Percentiles rank a stretch among this genome's conserved stretches.
These are phyloP conservation scores for Cinnamomum micranthum DNA, from an alignment of 164 flowering plant species.

Conservation along the genomic window DNA sequence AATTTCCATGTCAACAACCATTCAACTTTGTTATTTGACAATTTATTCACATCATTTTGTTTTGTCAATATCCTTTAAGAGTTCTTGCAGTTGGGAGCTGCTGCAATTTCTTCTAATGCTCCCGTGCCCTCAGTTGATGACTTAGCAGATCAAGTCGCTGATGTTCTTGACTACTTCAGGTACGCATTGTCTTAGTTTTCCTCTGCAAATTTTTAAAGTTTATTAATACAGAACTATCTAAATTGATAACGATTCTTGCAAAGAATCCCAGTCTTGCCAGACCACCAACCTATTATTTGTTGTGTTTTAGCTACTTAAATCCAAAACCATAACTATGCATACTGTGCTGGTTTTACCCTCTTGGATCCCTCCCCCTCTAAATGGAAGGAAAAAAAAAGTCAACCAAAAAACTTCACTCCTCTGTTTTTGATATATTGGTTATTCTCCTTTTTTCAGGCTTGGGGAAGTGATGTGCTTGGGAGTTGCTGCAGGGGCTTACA, in stretches of 20 bases:
- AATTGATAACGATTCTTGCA: neutral
- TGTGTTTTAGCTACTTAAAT: neutral
- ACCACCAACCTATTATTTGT: neutral
- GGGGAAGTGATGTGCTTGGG: slow-evolving; percentile 72
- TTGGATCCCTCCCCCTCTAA: neutral
- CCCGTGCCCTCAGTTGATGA: slow-evolving; percentile 53
- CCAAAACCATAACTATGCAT: neutral
- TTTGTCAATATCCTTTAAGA: slow-evolving; percentile 30
- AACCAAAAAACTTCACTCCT: neutral
- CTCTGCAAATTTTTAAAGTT: neutral
- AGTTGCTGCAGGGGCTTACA: slow-evolving; percentile 66
- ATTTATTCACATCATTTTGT: slow-evolving; percentile 17
- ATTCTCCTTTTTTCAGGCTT: slow-evolving; percentile 31
- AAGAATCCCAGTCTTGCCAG: neutral
- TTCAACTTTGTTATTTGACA: neutral
- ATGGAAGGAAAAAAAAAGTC: no score
- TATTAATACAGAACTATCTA: neutral
- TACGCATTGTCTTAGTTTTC: slow-evolving; percentile 14
- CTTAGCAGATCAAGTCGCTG: slow-evolving; percentile 65
- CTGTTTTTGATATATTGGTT: neutral
- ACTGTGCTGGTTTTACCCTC: neutral
- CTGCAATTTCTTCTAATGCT: slow-evolving; percentile 36
- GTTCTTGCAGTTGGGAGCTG: slow-evolving; percentile 70
- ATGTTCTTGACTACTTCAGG: slow-evolving; percentile 80
- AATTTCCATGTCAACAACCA: neutral